Base-by-base conservation (phyloP, 768 basidiomycete species). In the Phylloporus rhodoxanthus region DNA sequence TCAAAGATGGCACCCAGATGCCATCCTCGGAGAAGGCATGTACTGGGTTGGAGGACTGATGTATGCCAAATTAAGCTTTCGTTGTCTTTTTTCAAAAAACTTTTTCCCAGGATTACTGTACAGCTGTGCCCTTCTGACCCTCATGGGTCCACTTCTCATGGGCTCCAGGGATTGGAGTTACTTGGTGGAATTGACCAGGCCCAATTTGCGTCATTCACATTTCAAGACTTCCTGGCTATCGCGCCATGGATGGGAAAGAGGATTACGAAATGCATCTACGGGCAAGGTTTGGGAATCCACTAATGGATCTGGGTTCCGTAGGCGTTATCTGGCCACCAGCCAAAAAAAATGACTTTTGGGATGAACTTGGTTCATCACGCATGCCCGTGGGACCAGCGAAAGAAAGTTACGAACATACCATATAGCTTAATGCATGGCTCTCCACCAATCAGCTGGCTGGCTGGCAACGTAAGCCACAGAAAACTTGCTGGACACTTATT, bases 231-330 rank as follows among this genome's bases (percentile, higher is more conserved):
- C 33, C 73, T 74, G 61, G 75, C 80, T 28, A 79, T 90, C 50
- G 85, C 88, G 33, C 89, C 87, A 3, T 91, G 89, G 89, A 77
- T 91, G 71, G 76, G 82, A 50, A 78, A 81, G 46, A 72, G 71
- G 48, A 74, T 87, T 49, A 76, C 80, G 26, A 81, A 73, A 59
- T 77, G 72, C 59, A 82, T 90, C 52, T 74, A 81, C 50, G 89
- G 88, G 1, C 75, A 78, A 43, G 85, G 87, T n/a, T 70, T 91
- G 34, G 87, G 87, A 29, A 74, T 78, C 46, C 74, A 56, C 42
- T 56, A 33, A 51, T 48, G n/a, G n/a, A n/a, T n/a, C n/a, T n/a
- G n/a, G n/a, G n/a, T n/a, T n/a, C n/a, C n/a, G n/a, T n/a, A n/a
- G n/a, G n/a, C n/a, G n/a, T n/a, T n/a, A n/a, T n/a, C n/a, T n/a